Conservation (phyloP, 2,329 filamentous ascomycete species). For the Ophiobolus disseminans region DNA sequence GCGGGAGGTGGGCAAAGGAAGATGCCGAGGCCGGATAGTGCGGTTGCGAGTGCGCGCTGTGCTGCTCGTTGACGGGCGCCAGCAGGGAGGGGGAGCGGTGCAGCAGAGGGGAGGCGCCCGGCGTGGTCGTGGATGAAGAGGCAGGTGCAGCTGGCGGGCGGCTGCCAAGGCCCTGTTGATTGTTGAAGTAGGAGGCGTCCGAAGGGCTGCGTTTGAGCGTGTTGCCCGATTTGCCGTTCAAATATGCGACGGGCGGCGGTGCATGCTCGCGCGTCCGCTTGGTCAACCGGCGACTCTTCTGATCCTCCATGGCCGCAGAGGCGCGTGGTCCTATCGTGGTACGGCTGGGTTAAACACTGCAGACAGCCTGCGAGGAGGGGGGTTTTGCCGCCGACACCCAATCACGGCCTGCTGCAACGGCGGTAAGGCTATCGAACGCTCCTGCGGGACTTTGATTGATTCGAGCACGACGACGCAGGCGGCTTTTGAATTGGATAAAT, state of each 20-base stretch:
- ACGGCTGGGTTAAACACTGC: no score
- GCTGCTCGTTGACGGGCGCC: slow-evolving; percentile 27
- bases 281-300: slow-evolving; percentile 21
- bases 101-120: slow-evolving; percentile 11
- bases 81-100: slow-evolving; percentile 25
- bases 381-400: no score
- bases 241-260: slow-evolving; percentile 26
- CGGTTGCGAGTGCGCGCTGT: slow-evolving; percentile 5
- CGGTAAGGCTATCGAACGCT: no score
- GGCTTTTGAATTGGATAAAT: no score
- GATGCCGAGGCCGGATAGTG: slow-evolving; percentile 4
- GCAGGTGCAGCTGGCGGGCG: neutral
- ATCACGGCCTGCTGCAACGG: no score
- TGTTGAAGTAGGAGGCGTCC: slow-evolving; percentile 27
- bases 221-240: slow-evolving; percentile 24
- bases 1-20: slow-evolving; percentile 15
- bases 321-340: no score
- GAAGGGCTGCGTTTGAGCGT: slow-evolving; percentile 26
- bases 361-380: no score
- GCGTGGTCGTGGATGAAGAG: slow-evolving; percentile 10
- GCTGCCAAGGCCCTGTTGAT: slow-evolving; percentile 20
- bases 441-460: no score
- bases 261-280: slow-evolving; percentile 24
- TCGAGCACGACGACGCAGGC: no score
- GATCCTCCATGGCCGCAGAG: slow-evolving; percentile 20